Evolutionary conservation across 371 early-diverging fungal genomes (phyloP), one percentile per base, ranked within the genome.

Genomic region (Actinomucor elegans): DNA sequence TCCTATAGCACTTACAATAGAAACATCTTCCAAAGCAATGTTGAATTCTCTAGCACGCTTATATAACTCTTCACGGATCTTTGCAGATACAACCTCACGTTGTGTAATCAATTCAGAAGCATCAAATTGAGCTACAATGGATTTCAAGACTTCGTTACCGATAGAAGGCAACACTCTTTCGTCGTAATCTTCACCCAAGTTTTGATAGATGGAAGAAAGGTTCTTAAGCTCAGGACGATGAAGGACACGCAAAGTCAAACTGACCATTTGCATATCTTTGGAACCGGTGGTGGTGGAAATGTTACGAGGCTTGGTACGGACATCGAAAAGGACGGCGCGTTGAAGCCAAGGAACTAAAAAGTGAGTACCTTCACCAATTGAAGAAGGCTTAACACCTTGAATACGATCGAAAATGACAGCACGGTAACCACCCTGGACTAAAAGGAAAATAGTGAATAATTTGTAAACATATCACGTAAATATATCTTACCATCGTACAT

Each of bases 121-220:
- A 73, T 98, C 96, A 69, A 96, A 99, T 80, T 98, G 99, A 23
- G 99, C 99, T n/a, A 99, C 98, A 48, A 96, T 89, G 52, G 94
- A 80, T 85, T 99, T 99, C 62, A 98, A 82, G 26, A 99, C 98
- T 79, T 99, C 99, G 80, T 99, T 99, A 68, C 97, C 98, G 67
- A 99, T 98, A 50, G 93, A 92, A 27, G 98, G 98, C 58, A 99
- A 80, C 18, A 98, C 98, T 59, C 98, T 81, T 72, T 99, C 99
- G 62, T 98, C 98, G 63, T 97, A 99, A 72, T 99, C 99, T 49
- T 84, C 62, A 41, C 99, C 99, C 46, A 97, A 76, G 55, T 81
- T 87, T 75, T 93, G 92, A 73, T 97, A 96, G 65, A 99, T 91
- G 37, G 60, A 58, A 17, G 94, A 84, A 46, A 99, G 79, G 21